A percentile compares a stretch with the other conserved stretches of the same genome.
Conservation (phyloP, 2,329 filamentous ascomycete genomes). For the Colletotrichum limetticola region DNA sequence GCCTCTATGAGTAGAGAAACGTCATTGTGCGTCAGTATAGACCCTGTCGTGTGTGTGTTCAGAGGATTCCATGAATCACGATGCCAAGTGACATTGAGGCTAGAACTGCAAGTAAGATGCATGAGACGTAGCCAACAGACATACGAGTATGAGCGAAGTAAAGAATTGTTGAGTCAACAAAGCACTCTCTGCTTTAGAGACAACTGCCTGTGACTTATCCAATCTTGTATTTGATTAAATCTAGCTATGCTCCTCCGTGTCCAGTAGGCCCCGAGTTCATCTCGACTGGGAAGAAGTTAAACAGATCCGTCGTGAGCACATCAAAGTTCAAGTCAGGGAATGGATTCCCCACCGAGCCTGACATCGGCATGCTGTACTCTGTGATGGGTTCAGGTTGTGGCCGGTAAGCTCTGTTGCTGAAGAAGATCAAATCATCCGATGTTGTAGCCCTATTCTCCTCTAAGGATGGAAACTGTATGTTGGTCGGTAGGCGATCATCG, state of each 20-base stretch:
- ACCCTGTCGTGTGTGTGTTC: no score
- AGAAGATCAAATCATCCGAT: constrained; percentile 38
- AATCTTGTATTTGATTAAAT: background rate
- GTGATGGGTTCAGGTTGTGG: constrained; percentile 4
- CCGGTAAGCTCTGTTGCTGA: constrained; percentile 36
- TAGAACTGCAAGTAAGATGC: no score
- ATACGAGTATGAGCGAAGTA: background rate
- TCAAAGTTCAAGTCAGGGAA: constrained; percentile 38
- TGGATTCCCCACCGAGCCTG: background rate
- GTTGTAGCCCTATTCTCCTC: constrained; percentile 26
- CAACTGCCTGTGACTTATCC: background rate
- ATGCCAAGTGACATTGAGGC: no score
- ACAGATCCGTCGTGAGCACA: constrained; percentile 43
- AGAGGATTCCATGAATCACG: no score
- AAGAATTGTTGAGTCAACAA: background rate
- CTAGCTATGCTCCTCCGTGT: background rate
- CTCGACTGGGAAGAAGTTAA: constrained; percentile 40
- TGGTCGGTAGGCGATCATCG: constrained; percentile 28
- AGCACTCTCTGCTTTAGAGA: no score
- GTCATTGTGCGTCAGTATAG: no score
- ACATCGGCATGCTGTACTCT: constrained; percentile 24
- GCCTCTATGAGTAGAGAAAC: no score
- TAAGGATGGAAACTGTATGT: constrained; percentile 38
- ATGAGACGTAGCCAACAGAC: no score
- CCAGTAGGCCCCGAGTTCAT: constrained; percentile 8